phyloP scores from a whole-genome alignment of 179 eudicot genomes.

The Drosera spatulata region DNA sequence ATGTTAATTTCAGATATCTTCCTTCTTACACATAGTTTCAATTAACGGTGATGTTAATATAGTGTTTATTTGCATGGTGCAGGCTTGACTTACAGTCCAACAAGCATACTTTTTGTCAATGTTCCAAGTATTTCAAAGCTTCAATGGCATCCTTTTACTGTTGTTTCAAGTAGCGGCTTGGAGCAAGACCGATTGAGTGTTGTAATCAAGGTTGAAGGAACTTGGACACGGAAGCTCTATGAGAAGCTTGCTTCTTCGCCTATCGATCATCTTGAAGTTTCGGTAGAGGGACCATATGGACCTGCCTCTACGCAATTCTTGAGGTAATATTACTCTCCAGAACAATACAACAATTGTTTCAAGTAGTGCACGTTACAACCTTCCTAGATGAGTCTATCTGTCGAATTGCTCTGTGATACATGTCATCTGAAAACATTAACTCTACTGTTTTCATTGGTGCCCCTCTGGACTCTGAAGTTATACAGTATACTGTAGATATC shows the following conservation, averaged over 20 bases:
- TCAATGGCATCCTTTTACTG: constrained; percentile 51
- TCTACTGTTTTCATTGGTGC: too few relatives aligned
- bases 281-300: constrained; percentile 51
- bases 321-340: constrained; percentile 10
- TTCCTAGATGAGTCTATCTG: too few relatives aligned
- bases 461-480: too few relatives aligned
- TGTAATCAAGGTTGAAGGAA: constrained; percentile 42
- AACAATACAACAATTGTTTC: too few relatives aligned
- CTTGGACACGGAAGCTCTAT: constrained; percentile 34
- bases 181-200: constrained; percentile 37
- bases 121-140: constrained; percentile 30
- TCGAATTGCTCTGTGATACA: too few relatives aligned
- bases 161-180: constrained; percentile 28
- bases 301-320: constrained; percentile 26
- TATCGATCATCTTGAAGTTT: constrained; percentile 30
- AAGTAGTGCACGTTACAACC: too few relatives aligned
- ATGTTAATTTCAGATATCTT: too few relatives aligned
- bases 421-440: too few relatives aligned
- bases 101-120: constrained; percentile 39
- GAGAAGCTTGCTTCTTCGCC: constrained; percentile 18
- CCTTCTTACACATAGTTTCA: too few relatives aligned
- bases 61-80: background rate
- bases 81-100: constrained; percentile 30
- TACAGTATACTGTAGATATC: too few relatives aligned
- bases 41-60: too few relatives aligned